These are phyloP conservation scores for Solanum sparsipilum DNA, from an alignment of 257 asterid genomes.

Conservation along the genomic window DNA sequence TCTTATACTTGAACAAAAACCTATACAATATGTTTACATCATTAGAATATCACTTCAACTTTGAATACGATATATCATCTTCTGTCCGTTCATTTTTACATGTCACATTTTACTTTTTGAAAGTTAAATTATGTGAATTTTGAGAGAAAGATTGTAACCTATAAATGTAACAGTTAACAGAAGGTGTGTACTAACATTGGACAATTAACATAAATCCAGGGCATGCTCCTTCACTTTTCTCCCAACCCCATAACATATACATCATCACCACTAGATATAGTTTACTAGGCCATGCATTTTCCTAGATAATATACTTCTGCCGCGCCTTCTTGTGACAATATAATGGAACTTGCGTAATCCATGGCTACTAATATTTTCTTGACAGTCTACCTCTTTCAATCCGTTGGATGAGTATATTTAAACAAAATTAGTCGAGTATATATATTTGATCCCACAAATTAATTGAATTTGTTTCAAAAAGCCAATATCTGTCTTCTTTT, in stretches of 20 bases:
- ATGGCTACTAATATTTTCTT: neutral
- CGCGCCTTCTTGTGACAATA: neutral
- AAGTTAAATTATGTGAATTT: too few relatives aligned
- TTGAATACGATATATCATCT: neutral
- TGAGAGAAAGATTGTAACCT: too few relatives aligned
- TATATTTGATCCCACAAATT: neutral
- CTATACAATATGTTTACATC: neutral
- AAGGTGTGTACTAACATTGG: neutral
- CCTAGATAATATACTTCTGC: neutral
- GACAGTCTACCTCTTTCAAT: neutral
- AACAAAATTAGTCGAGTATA: neutral
- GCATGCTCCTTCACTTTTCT: constrained; percentile 26
- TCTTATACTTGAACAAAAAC: neutral
- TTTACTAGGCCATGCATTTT: neutral
- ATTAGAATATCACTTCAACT: neutral
- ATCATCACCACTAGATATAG: neutral
- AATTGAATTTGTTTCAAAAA: neutral
- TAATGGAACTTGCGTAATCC: neutral
- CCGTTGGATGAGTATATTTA: neutral
- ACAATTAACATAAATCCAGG: constrained; percentile 19
- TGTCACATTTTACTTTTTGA: too few relatives aligned
- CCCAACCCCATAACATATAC: constrained; percentile 1
- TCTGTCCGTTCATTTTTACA: too few relatives aligned
- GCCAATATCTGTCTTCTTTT: neutral
- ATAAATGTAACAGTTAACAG: neutral